Evolutionary conservation across 805 yeast species (phyloP).

Genomic region (Metschnikowia cubensis): DNA sequence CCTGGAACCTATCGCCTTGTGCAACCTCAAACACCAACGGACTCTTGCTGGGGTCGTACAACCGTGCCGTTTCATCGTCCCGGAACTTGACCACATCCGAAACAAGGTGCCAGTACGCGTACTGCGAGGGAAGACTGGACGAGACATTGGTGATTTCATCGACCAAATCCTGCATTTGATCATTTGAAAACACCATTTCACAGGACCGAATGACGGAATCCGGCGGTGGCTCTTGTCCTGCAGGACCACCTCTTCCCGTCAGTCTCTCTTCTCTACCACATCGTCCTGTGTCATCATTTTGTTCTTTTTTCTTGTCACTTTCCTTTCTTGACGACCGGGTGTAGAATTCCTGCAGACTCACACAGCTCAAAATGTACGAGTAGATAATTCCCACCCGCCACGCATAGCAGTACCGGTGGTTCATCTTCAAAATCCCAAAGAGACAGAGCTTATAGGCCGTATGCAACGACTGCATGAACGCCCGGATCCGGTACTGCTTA

Average conservation of each 20-base stretch:
- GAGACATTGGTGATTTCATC: background rate
- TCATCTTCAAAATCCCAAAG: constrained; percentile 13
- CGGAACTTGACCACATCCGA: constrained; percentile 11
- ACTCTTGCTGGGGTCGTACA: constrained; percentile 11
- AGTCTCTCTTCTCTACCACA: too few relatives aligned
- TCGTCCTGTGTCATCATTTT: too few relatives aligned
- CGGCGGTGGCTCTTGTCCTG: background rate
- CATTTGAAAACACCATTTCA: background rate
- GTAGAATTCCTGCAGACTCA: constrained; percentile 14
- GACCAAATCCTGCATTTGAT: background rate
- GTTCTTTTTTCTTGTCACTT: background rate
- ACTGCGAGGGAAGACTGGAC: background rate
- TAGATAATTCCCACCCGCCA: constrained; percentile 19
- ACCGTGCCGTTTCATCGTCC: background rate
- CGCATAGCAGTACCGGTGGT: constrained; percentile 18
- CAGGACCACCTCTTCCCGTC: background rate
- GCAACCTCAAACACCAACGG: constrained; percentile 6
- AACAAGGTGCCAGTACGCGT: constrained; percentile 6
- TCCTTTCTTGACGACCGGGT: background rate
- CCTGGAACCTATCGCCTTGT: background rate
- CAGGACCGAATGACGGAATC: background rate
- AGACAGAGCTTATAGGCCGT: constrained; percentile 10
- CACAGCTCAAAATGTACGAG: constrained; percentile 11
- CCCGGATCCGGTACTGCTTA: constrained; percentile 2
- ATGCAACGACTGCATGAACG: constrained; percentile 8